A percentile compares a stretch with the other conserved stretches of the same genome.
Evolutionary conservation across 805 yeast genomes (phyloP).

Genomic region (Candida corydali): DNA sequence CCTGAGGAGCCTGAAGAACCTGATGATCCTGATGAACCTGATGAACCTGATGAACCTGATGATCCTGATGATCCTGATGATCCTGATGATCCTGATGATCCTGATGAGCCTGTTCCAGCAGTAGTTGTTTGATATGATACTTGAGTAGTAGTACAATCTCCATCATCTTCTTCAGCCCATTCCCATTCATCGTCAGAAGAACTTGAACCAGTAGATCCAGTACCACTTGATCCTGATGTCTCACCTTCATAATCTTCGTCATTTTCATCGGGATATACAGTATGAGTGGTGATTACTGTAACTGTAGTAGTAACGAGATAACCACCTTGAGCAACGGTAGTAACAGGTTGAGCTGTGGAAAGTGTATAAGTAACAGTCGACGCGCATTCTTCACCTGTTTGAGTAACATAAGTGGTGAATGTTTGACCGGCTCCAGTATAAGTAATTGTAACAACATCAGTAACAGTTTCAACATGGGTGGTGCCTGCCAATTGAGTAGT

Average conservation of each 20-base stretch:
- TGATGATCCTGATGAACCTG: background rate
- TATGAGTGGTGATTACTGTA: slow-evolving; percentile 4
- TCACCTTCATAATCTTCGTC: slow-evolving; percentile 8
- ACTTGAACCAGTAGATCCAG: slow-evolving; percentile 1
- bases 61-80: slow-evolving; percentile 6
- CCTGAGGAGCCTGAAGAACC: slow-evolving; percentile 6
- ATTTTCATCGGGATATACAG: slow-evolving; percentile 6
- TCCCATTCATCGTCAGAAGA: slow-evolving; percentile 11
- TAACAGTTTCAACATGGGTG: background rate
- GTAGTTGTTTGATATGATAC: slow-evolving; percentile 6
- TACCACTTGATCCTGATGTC: background rate
- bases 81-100: slow-evolving; percentile 10
- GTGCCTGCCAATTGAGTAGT: background rate
- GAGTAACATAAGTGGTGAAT: slow-evolving; percentile 5
- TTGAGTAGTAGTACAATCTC: slow-evolving; percentile 11
- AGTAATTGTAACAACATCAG: slow-evolving; percentile 5
- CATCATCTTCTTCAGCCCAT: slow-evolving; percentile 11
- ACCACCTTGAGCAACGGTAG: slow-evolving; percentile 4
- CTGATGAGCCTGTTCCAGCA: slow-evolving; percentile 7
- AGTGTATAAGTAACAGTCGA: slow-evolving; percentile 2
- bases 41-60: slow-evolving; percentile 5
- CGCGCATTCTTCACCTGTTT: slow-evolving; percentile 5
- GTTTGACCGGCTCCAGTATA: slow-evolving; percentile 6
- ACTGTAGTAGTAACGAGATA: slow-evolving; percentile 6
- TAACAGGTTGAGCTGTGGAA: slow-evolving; percentile 3